Evolutionary conservation across 1,284 basidiomycete species (phyloP).

Genomic region (Trichosporon sp.): DNA sequence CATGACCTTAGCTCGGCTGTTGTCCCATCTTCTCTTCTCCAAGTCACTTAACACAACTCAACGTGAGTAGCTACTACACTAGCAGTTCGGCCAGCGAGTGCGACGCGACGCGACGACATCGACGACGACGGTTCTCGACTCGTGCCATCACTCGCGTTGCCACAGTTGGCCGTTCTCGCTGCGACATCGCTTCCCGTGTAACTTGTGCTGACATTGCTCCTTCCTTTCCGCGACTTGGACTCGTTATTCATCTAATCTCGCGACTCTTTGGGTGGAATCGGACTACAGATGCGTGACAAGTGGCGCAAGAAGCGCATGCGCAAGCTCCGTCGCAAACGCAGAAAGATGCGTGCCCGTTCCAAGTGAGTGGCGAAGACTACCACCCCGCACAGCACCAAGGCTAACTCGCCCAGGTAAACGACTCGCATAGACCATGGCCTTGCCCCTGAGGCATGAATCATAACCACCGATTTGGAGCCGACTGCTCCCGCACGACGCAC

Average conservation of each 20-base stretch:
- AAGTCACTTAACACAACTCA: conserved; percentile 9
- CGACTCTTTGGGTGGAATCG: not conserved
- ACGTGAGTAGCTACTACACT: conserved; percentile 4
- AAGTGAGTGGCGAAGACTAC: conserved; percentile 14
- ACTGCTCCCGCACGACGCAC: not conserved
- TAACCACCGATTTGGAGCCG: not conserved
- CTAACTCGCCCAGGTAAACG: conserved; percentile 10
- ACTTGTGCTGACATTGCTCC: conserved; percentile 8
- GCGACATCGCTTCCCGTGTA: not conserved
- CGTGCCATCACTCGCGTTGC: not conserved
- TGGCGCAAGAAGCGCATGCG: conserved; percentile 27
- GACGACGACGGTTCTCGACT: not conserved
- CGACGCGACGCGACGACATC: conserved; percentile 4
- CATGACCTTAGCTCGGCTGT: not conserved
- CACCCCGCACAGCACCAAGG: not conserved
- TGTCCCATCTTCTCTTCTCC: conserved; percentile 2
- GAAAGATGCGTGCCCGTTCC: conserved; percentile 24
- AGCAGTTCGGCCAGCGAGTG: not conserved
- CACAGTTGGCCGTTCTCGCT: not conserved
- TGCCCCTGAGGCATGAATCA: not conserved
- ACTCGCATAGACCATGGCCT: conserved; percentile 7
- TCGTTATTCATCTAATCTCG: no score
- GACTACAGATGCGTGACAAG: conserved; percentile 23
- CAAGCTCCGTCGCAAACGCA: conserved; percentile 25
- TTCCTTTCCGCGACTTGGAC: not conserved